A percentile compares a stretch with the other conserved stretches of the same genome.
Evolutionary conservation across 805 yeast species (phyloP).

Genomic region (Kluyveromyces nonfermentans): DNA sequence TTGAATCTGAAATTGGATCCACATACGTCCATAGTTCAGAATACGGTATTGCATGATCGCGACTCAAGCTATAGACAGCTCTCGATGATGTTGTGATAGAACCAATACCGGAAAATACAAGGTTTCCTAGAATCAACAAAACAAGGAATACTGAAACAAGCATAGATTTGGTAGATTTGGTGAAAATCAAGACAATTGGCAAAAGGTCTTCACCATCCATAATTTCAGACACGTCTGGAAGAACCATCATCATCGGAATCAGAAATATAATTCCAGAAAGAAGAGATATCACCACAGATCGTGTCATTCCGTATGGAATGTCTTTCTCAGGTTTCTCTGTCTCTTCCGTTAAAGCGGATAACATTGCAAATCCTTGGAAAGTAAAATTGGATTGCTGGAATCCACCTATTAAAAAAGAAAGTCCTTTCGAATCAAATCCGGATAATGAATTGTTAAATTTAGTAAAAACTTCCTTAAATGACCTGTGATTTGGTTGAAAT

Average conservation of each 20-base stretch:
- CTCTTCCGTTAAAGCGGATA: constrained; percentile 76
- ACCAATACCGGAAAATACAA: constrained; percentile 69
- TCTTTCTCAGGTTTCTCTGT: constrained; percentile 65
- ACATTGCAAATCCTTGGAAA: constrained; percentile 73
- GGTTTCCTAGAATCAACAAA: constrained; percentile 56
- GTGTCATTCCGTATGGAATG: constrained; percentile 64
- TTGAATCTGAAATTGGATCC: constrained; percentile 42
- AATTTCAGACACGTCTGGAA: constrained; percentile 53
- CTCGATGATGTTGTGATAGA: constrained; percentile 74
- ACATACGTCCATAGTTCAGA: constrained; percentile 58
- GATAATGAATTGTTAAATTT: constrained; percentile 62
- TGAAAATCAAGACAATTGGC: constrained; percentile 73
- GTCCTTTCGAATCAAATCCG: constrained; percentile 56
- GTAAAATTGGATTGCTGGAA: constrained; percentile 73
- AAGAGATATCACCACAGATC: constrained; percentile 55
- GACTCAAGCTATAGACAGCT: constrained; percentile 71
- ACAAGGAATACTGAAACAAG: constrained; percentile 62
- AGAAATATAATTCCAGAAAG: constrained; percentile 65
- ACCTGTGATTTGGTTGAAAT: constrained; percentile 50
- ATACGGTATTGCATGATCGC: constrained; percentile 74
- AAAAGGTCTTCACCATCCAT: constrained; percentile 56
- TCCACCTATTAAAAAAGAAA: constrained; percentile 65
- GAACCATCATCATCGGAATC: constrained; percentile 58
- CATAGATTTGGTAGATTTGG: constrained; percentile 57
- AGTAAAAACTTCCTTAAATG: constrained; percentile 49